These are phyloP conservation scores for Chytriomyces sp. DNA, from an alignment of 192 early-diverging fungal species.

Conservation along the genomic window DNA sequence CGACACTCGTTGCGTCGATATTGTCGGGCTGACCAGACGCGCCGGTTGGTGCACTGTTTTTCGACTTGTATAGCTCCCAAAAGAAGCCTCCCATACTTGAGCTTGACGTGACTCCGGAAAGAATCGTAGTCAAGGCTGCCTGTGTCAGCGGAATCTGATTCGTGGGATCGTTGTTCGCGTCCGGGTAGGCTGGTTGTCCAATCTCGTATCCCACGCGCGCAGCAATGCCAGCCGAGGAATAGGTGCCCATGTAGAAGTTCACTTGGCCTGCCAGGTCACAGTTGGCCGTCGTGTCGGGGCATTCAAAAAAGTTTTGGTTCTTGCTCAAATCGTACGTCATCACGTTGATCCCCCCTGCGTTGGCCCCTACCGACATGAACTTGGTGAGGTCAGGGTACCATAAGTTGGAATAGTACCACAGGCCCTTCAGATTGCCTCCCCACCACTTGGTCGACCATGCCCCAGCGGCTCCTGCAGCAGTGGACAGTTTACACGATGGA, in stretches of 20 bases:
- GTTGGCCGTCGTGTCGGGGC: not conserved
- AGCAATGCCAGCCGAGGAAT: not conserved
- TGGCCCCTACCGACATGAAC: not conserved
- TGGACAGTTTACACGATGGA: not conserved
- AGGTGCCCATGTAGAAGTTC: slow-evolving; percentile 20
- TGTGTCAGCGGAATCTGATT: slow-evolving; percentile 2
- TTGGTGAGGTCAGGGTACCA: slow-evolving; percentile 13
- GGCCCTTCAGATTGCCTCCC: not conserved
- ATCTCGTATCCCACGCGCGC: slow-evolving; percentile 26
- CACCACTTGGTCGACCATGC: slow-evolving; percentile 10
- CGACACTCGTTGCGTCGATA: slow-evolving; percentile 10
- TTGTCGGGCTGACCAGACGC: slow-evolving; percentile 13
- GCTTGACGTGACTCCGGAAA: not conserved
- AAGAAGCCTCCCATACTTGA: slow-evolving; percentile 8
- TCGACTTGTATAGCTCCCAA: slow-evolving; percentile 18
- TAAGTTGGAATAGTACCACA: not conserved
- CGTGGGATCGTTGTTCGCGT: not conserved
- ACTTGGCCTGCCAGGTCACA: slow-evolving; percentile 19
- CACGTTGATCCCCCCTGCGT: slow-evolving; percentile 2
- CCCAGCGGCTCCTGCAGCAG: slow-evolving; percentile 10
- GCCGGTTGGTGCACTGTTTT: slow-evolving; percentile 22
- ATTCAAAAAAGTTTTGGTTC: not conserved
- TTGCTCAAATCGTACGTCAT: not conserved
- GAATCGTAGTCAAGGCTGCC: not conserved
- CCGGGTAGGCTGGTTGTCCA: slow-evolving; percentile 21